Evolutionary conservation across 2,329 filamentous ascomycete genomes (phyloP).

Genomic region (Arthrobotrys sphaeroides): DNA sequence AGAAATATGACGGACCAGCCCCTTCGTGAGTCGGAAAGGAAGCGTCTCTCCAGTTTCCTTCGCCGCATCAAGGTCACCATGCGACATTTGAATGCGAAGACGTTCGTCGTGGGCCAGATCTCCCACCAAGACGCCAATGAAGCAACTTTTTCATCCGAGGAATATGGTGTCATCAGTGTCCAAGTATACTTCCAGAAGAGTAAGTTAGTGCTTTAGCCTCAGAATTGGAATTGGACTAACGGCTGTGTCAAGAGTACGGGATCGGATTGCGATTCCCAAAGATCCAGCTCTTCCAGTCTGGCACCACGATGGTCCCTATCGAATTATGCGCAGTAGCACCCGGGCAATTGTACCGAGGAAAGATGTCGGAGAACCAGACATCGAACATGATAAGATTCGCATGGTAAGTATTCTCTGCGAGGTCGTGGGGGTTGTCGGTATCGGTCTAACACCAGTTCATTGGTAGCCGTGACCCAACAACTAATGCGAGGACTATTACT

Average conservation of each 20-base stretch:
- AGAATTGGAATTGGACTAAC: background rate
- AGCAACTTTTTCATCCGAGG: background rate
- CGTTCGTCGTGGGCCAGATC: conserved; percentile 5
- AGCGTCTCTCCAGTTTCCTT: conserved; percentile 1
- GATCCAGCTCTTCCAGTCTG: conserved; percentile 21
- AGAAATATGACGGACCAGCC: conserved; percentile 6
- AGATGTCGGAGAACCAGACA: conserved; percentile 26
- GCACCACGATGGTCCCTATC: conserved; percentile 12
- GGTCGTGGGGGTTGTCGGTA: background rate
- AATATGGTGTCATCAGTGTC: conserved; percentile 20
- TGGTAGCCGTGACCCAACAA: conserved; percentile 27
- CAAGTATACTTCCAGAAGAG: conserved; percentile 30
- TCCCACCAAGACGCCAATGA: conserved; percentile 6
- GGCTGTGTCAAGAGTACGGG: conserved; percentile 15
- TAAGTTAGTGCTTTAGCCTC: background rate
- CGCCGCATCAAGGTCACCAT: conserved; percentile 25
- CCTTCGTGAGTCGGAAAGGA: conserved; percentile 7
- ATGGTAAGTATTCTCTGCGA: conserved; percentile 11
- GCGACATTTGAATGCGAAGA: background rate
- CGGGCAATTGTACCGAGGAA: conserved; percentile 20
- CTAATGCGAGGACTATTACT: conserved; percentile 24
- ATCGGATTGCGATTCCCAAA: conserved; percentile 1
- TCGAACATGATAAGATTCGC: conserved; percentile 41
- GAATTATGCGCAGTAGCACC: conserved; percentile 26
- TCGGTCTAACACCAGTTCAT: background rate